Conservation (phyloP, 345 rosid species). For the Excoecaria cochinchinensis region DNA sequence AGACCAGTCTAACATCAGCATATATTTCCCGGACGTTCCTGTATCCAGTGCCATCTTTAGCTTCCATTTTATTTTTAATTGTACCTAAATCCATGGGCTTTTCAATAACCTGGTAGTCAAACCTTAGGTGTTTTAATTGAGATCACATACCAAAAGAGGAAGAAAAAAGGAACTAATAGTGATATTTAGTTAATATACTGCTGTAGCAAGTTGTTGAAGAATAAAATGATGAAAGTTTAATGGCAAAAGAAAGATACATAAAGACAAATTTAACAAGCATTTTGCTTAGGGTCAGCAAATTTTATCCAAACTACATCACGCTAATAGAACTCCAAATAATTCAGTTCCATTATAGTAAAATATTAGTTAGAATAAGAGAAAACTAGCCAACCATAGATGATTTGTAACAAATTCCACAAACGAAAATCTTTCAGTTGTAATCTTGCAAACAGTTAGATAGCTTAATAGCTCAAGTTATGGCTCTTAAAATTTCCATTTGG, state of each 20-base stretch:
- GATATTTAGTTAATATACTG: neutral
- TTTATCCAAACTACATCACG: neutral
- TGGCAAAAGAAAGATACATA: neutral
- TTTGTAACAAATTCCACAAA: neutral
- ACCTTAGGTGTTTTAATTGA: slow-evolving; percentile 12
- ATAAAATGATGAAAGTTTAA: neutral
- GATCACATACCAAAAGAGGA: neutral
- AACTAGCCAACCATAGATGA: neutral
- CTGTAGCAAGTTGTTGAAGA: neutral
- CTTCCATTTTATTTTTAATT: slow-evolving; percentile 84
- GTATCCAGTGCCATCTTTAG: slow-evolving; percentile 68
- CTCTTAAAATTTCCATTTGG: neutral
- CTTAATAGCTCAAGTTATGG: neutral
- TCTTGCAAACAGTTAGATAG: neutral
- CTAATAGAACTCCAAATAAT: neutral
- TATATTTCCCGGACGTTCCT: slow-evolving; percentile 73
- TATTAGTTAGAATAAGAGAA: neutral
- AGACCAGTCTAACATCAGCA: slow-evolving; percentile 78
- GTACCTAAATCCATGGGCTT: slow-evolving; percentile 97
- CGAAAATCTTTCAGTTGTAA: neutral
- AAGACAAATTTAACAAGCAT: neutral
- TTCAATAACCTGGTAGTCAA: slow-evolving; percentile 62
- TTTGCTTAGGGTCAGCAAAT: too few species aligned
- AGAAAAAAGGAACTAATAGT: neutral
- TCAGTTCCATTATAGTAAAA: neutral